Evolutionary conservation across 148 eudicot species (phyloP).

Genomic region (Amaranthus palmeri): DNA sequence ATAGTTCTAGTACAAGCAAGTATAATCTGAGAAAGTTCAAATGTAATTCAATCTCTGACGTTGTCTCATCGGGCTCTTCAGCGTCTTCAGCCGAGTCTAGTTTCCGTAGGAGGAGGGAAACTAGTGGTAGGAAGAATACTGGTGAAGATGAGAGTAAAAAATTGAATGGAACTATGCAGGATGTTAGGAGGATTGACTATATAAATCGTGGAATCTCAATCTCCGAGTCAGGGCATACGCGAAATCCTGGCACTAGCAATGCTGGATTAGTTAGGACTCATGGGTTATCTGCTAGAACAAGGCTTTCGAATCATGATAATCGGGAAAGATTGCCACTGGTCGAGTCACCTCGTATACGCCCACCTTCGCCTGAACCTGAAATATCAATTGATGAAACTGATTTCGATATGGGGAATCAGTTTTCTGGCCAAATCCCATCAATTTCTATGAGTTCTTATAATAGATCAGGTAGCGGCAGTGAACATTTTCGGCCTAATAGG

Average conservation of each 20-base stretch:
- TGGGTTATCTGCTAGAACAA: conserved; percentile 37
- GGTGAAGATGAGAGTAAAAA: conserved; percentile 62
- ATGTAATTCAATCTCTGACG: conserved; percentile 59
- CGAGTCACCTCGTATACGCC: conserved; percentile 22
- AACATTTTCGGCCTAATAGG: conserved; percentile 27
- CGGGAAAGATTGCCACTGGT: conserved; percentile 27
- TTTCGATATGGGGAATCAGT: conserved; percentile 27
- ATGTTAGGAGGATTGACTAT: conserved; percentile 28
- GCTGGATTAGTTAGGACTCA: conserved; percentile 19
- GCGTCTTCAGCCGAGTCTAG: conserved; percentile 43
- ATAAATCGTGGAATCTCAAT: conserved; percentile 44
- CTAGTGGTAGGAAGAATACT: conserved; percentile 51
- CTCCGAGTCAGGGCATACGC: conserved; percentile 42
- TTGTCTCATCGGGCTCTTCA: conserved; percentile 43
- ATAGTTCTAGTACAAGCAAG: conserved; percentile 32
- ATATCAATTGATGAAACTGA: conserved; percentile 23
- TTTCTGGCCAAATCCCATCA: conserved; percentile 27
- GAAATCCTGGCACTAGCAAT: conserved; percentile 27
- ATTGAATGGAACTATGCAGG: conserved; percentile 30
- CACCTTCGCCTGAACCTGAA: conserved; percentile 35
- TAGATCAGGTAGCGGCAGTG: conserved; percentile 32
- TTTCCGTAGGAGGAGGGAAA: conserved; percentile 36
- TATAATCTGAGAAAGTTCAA: conserved; percentile 42
- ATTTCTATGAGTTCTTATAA: conserved; percentile 29
- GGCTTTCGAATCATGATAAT: conserved; percentile 35